Evolutionary conservation across 305 asterid genomes (phyloP), one percentile per base, ranked within the genome.

Genomic region (Fraxinus baroniana): DNA sequence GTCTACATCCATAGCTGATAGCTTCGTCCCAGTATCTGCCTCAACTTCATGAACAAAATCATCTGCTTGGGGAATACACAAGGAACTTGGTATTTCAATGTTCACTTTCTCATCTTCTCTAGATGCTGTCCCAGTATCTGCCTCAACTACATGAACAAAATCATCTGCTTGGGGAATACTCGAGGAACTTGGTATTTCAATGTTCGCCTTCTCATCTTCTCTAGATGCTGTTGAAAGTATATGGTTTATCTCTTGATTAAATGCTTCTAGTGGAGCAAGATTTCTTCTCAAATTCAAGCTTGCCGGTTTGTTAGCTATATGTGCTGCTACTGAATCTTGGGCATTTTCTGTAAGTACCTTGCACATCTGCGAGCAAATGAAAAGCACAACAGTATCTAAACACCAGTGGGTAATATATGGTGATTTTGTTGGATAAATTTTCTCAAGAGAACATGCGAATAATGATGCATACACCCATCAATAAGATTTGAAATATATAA

Each of bases 361-460:
- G 83, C 93, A 81, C 88, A 93, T 89, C 99, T 95, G 90, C 84
- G 82, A 79, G 35, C 46, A 81, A 9, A 79, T 36, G 6, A 62
- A 62, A 57, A 78, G 70, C 82, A 79, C 41, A 4, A 60, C 22
- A n/a, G 75, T 77, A 35, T 44, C 32, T 44, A 76, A 52, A 5
- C n/a, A 26, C 57, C 55, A 7, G 62, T 24, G 12, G 41, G 30
- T 36, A 5, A 46, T 24, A 41, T 18, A 5, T 12, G 41, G 71
- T 18, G 33, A 35, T 44, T 41, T 64, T 24, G 44, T 24, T 77
- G 35, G 55, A 24, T 32, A 20, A 60, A 20, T 52, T 52, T 52
- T 52, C 57, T 28, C 9, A 75, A 62, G 85, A 15, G 36, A 5
- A 78, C 2, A 52, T 15, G 60, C 78, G n/a, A 76, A 49, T 26